Percentiles rank a stretch among this genome's conserved stretches.
Conservation (phyloP, 371 early-diverging fungal genomes). For the Blakeslea trispora region DNA sequence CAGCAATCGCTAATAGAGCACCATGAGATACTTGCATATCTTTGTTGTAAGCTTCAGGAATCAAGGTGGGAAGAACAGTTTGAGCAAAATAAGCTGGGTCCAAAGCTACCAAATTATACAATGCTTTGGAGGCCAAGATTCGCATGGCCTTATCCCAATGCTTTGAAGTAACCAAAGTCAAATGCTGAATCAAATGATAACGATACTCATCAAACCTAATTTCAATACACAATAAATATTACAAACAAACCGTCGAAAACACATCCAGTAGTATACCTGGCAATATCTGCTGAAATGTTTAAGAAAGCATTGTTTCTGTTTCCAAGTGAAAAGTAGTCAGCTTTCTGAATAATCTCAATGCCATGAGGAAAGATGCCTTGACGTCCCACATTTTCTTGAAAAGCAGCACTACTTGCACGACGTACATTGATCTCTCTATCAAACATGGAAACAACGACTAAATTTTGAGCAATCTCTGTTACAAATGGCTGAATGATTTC, state of each 20-base stretch:
- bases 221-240: too few relatives aligned
- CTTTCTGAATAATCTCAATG: conserved; percentile 84
- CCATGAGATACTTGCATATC: conserved; percentile 82
- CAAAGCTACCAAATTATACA: conserved; percentile 63
- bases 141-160: conserved; percentile 93
- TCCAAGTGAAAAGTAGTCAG: conserved; percentile 92
- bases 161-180: conserved; percentile 56
- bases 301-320: conserved; percentile 76
- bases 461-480: conserved; percentile 63
- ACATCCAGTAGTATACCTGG: too few relatives aligned
- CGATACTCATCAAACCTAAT: conserved; percentile 79
- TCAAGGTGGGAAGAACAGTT: conserved; percentile 45
- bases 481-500: conserved; percentile 65
- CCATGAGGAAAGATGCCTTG: conserved; percentile 94
- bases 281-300: conserved; percentile 67
- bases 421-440: conserved; percentile 95
- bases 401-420: conserved; percentile 95
- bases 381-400: conserved; percentile 96
- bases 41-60: conserved; percentile 52
- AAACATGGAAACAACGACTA: conserved; percentile 82
- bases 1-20: conserved; percentile 69
- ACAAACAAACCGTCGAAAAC: too few relatives aligned
- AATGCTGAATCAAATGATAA: conserved; percentile 70
- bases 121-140: conserved; percentile 70
- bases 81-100: conserved; percentile 61